Percentiles rank a stretch among this genome's conserved stretches.
phyloP scores from a whole-genome alignment of 495 filamentous ascomycete genomes.

The Diplogelasinospora grovesii region DNA sequence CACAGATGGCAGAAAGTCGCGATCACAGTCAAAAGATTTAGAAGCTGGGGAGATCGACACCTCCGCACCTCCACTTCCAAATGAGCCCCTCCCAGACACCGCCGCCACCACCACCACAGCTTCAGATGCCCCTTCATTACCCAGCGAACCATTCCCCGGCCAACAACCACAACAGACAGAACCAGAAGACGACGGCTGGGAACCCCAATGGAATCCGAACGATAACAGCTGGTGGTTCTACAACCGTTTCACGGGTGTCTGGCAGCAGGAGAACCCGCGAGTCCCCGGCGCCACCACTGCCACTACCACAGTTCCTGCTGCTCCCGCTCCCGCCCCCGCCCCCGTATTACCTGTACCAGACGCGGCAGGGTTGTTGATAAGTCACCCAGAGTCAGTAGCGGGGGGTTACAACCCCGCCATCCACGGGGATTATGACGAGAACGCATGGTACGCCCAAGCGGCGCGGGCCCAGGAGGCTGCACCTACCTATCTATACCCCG shows the following conservation, averaged over 20 bases:
- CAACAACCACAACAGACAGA: slow-evolving; percentile 27
- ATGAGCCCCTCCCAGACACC: slow-evolving; percentile 19
- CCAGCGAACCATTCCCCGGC: slow-evolving; percentile 22
- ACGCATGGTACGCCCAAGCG: slow-evolving; percentile 78
- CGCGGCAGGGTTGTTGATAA: slow-evolving; percentile 15
- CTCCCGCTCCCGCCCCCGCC: slow-evolving; percentile 23
- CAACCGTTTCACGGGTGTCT: slow-evolving; percentile 69
- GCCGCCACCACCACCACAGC: not conserved
- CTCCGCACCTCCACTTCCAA: slow-evolving; percentile 22
- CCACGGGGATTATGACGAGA: slow-evolving; percentile 92
- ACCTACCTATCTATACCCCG: slow-evolving; percentile 50
- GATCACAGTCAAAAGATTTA: no score
- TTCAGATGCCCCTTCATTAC: slow-evolving; percentile 18
- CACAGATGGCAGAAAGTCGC: no score
- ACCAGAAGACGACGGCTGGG: slow-evolving; percentile 76
- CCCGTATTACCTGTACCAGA: slow-evolving; percentile 27
- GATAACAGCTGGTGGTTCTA: slow-evolving; percentile 79
- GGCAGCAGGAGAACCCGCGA: slow-evolving; percentile 89
- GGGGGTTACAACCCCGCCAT: slow-evolving; percentile 93
- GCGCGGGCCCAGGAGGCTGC: slow-evolving; percentile 21
- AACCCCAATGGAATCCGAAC: slow-evolving; percentile 69
- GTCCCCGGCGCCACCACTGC: slow-evolving; percentile 42
- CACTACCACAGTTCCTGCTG: slow-evolving; percentile 16
- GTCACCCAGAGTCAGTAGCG: slow-evolving; percentile 28
- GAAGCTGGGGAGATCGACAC: no score